Evolutionary conservation across 2,329 filamentous ascomycete genomes (phyloP).

Genomic region (Penicillium vulpinum): DNA sequence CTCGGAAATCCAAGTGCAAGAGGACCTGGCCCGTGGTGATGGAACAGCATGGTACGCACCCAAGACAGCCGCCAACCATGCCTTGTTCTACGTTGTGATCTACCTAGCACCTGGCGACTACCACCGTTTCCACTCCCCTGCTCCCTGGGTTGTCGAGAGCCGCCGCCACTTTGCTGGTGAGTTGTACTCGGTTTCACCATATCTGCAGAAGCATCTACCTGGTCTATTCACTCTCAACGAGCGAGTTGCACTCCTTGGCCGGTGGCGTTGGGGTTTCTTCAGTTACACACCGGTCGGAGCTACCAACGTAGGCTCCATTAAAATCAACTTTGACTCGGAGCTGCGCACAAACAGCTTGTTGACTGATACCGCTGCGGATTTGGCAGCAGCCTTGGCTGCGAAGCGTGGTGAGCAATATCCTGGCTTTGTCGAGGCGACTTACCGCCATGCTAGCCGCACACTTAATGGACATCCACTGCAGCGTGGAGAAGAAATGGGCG

Average conservation of each 20-base stretch:
- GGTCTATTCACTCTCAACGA: conserved; percentile 97
- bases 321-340: conserved; percentile 94
- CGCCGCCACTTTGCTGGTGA: conserved; percentile 98
- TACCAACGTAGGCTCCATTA: conserved; percentile 95
- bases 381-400: conserved; percentile 76
- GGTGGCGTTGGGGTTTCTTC: conserved; percentile 98
- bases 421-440: conserved; percentile 92
- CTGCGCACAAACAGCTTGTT: conserved; percentile 87
- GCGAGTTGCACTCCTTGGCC: conserved; percentile 85
- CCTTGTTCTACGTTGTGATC: conserved; percentile 89
- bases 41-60: conserved; percentile 66
- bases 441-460: conserved; percentile 72
- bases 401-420: conserved; percentile 75
- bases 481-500: conserved; percentile 95
- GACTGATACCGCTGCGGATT: conserved; percentile 88
- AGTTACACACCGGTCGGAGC: conserved; percentile 92
- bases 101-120: conserved; percentile 98
- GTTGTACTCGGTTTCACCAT: conserved; percentile 91
- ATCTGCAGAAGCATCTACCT: conserved; percentile 86
- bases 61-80: conserved; percentile 61
- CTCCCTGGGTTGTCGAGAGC: conserved; percentile 90
- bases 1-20: conserved; percentile 80
- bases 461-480: conserved; percentile 80
- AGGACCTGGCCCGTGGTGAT: conserved; percentile 73
- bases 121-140: conserved; percentile 94